Percentiles rank a stretch among this genome's conserved stretches.
These are phyloP conservation scores for Penicillium diatomitis DNA, from an alignment of 495 filamentous ascomycete species.

Conservation along the genomic window DNA sequence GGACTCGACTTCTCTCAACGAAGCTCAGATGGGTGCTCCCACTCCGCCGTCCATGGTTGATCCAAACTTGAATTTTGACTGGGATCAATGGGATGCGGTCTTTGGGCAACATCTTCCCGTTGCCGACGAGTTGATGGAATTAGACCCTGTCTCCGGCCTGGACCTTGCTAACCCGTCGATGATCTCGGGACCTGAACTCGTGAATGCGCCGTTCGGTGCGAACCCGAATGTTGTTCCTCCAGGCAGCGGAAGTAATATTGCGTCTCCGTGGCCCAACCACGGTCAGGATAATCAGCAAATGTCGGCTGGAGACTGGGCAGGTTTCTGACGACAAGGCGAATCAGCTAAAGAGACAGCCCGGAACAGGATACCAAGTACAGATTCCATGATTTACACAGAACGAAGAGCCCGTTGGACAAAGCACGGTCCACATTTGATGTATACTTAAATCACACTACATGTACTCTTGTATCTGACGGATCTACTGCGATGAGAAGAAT, in stretches of 20 bases:
- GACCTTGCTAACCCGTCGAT: constrained; percentile 20
- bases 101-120: constrained; percentile 41
- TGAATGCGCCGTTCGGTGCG: neutral
- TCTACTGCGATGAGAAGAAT: no score
- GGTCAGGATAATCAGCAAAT: neutral
- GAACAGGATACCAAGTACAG: neutral
- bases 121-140: constrained; percentile 37
- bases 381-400: neutral
- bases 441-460: no score
- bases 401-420: no score
- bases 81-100: constrained; percentile 44
- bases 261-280: constrained; percentile 6
- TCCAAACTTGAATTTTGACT: constrained; percentile 38
- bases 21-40: constrained; percentile 15
- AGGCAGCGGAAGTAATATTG: neutral
- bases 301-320: constrained; percentile 10
- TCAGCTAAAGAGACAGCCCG: neutral
- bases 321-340: constrained; percentile 1
- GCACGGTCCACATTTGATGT: no score
- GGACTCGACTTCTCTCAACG: constrained; percentile 17
- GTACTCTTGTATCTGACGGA: no score
- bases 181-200: constrained; percentile 9
- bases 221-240: neutral
- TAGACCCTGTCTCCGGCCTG: constrained; percentile 32
- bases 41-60: constrained; percentile 39